phyloP scores from a whole-genome alignment of 257 asterid species.

The Nicotiana benthamiana region DNA sequence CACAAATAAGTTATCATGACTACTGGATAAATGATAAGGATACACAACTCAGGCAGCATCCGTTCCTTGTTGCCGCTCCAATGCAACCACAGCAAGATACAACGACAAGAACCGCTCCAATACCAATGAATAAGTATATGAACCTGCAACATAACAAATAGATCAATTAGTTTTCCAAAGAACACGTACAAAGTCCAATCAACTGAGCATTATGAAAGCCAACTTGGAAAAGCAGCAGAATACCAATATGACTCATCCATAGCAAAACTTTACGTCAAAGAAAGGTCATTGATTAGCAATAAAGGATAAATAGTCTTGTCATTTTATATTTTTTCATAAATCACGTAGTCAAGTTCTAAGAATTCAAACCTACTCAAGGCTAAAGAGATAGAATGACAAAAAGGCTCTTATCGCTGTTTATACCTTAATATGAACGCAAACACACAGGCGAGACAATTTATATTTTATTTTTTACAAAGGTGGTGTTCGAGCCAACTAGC shows the following conservation, averaged over 20 bases:
- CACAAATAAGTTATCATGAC: not conserved
- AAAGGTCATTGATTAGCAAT: not conserved
- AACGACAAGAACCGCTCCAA: conserved; percentile 61
- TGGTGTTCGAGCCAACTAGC: too few species aligned
- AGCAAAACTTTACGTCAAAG: not conserved
- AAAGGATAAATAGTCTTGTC: not conserved
- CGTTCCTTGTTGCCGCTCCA: conserved; percentile 57
- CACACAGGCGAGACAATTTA: not conserved
- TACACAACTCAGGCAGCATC: conserved; percentile 94
- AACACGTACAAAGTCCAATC: not conserved
- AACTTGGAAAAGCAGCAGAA: not conserved
- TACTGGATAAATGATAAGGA: conserved; percentile 33
- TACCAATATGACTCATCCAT: not conserved
- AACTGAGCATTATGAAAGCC: not conserved
- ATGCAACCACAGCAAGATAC: conserved; percentile 91
- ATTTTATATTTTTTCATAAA: not conserved
- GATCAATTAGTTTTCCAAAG: not conserved
- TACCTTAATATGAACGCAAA: not conserved
- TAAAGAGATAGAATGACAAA: not conserved
- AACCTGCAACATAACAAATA: conserved; percentile 53
- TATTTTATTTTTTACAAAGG: too few species aligned
- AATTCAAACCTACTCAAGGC: not conserved
- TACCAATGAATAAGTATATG: conserved; percentile 71
- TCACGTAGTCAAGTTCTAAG: not conserved
- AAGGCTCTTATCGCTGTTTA: not conserved